These are phyloP conservation scores for Fraxinus paxiana DNA, from an alignment of 305 asterid species.

Conservation along the genomic window DNA sequence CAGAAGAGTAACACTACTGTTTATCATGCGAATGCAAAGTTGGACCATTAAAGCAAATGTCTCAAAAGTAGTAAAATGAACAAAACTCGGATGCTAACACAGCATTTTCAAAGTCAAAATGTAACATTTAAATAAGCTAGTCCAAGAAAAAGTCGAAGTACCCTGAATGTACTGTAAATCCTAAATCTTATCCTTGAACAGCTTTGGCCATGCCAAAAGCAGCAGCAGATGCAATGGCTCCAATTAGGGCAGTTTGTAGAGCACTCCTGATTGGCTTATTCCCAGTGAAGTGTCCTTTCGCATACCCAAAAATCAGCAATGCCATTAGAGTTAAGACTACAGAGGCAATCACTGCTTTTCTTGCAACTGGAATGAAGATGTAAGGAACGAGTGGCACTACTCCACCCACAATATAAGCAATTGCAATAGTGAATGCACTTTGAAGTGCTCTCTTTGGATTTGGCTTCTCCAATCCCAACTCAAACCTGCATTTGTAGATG, in stretches of 20 bases:
- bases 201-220: slow-evolving; percentile 83
- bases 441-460: slow-evolving; percentile 79
- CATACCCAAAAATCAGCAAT: slow-evolving; percentile 65
- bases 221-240: slow-evolving; percentile 93
- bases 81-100: background rate
- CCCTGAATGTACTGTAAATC: background rate
- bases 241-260: slow-evolving; percentile 65
- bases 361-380: slow-evolving; percentile 57
- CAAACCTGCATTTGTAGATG: slow-evolving; percentile 53
- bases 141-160: background rate
- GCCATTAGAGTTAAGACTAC: slow-evolving; percentile 59
- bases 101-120: background rate
- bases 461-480: slow-evolving; percentile 92
- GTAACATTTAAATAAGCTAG: too few relatives aligned
- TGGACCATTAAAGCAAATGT: background rate
- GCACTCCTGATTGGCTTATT: slow-evolving; percentile 62
- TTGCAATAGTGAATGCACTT: slow-evolving; percentile 75
- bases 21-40: background rate
- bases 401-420: slow-evolving; percentile 74
- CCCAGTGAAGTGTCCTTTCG: slow-evolving; percentile 78
- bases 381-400: slow-evolving; percentile 74
- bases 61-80: background rate
- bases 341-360: slow-evolving; percentile 61
- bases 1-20: too few relatives aligned
- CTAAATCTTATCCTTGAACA: slow-evolving; percentile 41